phyloP scores from a whole-genome alignment of 1,139 yeast species.

The Yamadazyma pseudoaaseri region DNA sequence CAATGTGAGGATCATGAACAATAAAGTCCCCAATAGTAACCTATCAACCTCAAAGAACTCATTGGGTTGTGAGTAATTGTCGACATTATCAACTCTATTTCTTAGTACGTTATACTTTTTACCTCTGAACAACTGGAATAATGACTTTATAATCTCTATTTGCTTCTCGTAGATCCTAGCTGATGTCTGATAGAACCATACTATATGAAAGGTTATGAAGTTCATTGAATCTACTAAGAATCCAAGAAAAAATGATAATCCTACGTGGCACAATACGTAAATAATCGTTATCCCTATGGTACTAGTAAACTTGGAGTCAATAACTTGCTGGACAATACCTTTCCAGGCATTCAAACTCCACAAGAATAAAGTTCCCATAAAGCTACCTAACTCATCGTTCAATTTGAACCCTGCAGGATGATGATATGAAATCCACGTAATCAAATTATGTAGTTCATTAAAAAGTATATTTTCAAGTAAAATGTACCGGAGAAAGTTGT shows the following conservation, averaged over 20 bases:
- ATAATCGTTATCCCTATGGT: constrained; percentile 10
- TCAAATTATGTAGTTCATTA: constrained; percentile 41
- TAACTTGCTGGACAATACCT: constrained; percentile 14
- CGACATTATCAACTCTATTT: constrained; percentile 69
- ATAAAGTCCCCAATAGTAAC: constrained; percentile 78
- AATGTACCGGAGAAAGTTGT: constrained; percentile 29
- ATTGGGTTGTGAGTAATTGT: constrained; percentile 47
- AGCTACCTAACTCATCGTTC: constrained; percentile 80
- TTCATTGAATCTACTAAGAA: constrained; percentile 63
- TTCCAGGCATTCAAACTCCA: constrained; percentile 85
- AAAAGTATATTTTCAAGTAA: constrained; percentile 35
- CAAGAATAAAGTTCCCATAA: constrained; percentile 79
- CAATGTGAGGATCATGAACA: constrained; percentile 77
- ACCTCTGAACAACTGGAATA: constrained; percentile 86
- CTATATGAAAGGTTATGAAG: constrained; percentile 67
- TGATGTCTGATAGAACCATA: constrained; percentile 74
- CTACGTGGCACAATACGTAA: constrained; percentile 33
- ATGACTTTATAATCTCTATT: constrained; percentile 61
- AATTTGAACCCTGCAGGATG: constrained; percentile 95
- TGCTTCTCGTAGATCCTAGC: constrained; percentile 81
- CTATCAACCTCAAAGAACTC: constrained; percentile 78
- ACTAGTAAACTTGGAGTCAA: constrained; percentile 5
- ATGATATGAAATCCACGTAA: constrained; percentile 70
- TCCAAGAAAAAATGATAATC: constrained; percentile 70
- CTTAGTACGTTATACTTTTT: constrained; percentile 82